These are phyloP conservation scores for Cymbopogon flexuosus DNA, from an alignment of 202 grass and related monocot genomes.

Conservation along the genomic window DNA sequence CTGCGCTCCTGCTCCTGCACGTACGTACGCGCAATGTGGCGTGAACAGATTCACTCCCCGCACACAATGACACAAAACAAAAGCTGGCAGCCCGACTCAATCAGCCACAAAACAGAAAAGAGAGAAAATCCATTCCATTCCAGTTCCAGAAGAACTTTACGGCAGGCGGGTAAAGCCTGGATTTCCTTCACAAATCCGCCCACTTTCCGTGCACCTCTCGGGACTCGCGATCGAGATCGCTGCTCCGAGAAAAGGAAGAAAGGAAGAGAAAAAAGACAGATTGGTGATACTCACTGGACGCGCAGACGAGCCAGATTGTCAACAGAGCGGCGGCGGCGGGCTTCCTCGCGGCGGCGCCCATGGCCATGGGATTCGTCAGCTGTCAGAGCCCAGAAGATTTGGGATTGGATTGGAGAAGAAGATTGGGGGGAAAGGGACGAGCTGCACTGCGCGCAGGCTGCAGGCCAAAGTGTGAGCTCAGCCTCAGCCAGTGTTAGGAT, in stretches of 20 bases:
- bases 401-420: not conserved
- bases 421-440: not conserved
- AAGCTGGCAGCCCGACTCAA: too few relatives aligned
- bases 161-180: not conserved
- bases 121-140: not conserved
- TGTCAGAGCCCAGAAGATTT: conserved; percentile 1
- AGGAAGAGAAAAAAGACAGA: not conserved
- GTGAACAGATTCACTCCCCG: too few relatives aligned
- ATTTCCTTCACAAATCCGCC: conserved; percentile 14
- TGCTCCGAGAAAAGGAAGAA: not conserved
- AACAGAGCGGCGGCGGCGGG: conserved; percentile 1
- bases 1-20: conserved; percentile 66
- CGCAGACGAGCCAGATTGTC: conserved; percentile 9
- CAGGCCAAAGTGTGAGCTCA: not conserved
- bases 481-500: not conserved
- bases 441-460: not conserved
- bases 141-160: conserved; percentile 5
- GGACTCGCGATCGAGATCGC: conserved; percentile 7
- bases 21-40: not conserved
- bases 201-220: conserved; percentile 13
- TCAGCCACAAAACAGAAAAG: not conserved
- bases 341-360: conserved; percentile 25
- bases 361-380: conserved; percentile 27
- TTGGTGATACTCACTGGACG: conserved; percentile 36
- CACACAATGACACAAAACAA: too few relatives aligned